Evolutionary conservation across 768 basidiomycete genomes (phyloP).

Genomic region (Daedaleopsis sinensis): DNA sequence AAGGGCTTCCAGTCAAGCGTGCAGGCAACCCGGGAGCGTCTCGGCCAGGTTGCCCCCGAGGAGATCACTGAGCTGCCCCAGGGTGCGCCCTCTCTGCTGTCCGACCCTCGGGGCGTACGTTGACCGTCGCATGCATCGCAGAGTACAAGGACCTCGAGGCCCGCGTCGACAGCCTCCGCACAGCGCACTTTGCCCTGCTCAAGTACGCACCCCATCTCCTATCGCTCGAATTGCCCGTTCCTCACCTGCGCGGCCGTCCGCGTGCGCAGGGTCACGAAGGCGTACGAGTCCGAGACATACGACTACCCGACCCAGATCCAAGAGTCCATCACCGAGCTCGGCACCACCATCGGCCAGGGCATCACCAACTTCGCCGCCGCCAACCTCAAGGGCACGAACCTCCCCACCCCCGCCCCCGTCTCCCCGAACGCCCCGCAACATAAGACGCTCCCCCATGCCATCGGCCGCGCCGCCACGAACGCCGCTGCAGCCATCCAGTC

Average conservation of each 20-base stretch:
- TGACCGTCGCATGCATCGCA: slow-evolving; percentile 32
- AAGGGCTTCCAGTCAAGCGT: slow-evolving; percentile 83
- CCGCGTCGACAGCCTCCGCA: slow-evolving; percentile 88
- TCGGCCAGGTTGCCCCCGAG: slow-evolving; percentile 87
- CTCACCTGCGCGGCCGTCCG: not conserved
- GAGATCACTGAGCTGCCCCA: slow-evolving; percentile 95
- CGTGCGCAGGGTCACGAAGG: slow-evolving; percentile 73
- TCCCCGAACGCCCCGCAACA: slow-evolving; percentile 65
- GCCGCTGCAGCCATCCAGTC: slow-evolving; percentile 54
- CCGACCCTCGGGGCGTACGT: not conserved
- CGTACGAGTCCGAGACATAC: slow-evolving; percentile 86
- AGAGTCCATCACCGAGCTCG: slow-evolving; percentile 76
- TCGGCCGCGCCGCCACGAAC: slow-evolving; percentile 75
- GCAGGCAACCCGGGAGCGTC: slow-evolving; percentile 83
- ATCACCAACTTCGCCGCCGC: slow-evolving; percentile 84
- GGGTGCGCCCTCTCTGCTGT: slow-evolving; percentile 44
- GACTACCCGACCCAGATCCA: slow-evolving; percentile 91
- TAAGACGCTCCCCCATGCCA: slow-evolving; percentile 97
- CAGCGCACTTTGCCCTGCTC: slow-evolving; percentile 74
- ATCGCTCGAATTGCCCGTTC: slow-evolving; percentile 1
- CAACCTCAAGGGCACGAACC: slow-evolving; percentile 87
- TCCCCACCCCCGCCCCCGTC: slow-evolving; percentile 72
- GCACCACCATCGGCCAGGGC: slow-evolving; percentile 69
- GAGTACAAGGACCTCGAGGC: slow-evolving; percentile 97
- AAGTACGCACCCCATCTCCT: slow-evolving; percentile 54